These are phyloP conservation scores for Naegleria lovaniensis DNA, from an alignment of 208 protist genomes.

Conservation along the genomic window DNA sequence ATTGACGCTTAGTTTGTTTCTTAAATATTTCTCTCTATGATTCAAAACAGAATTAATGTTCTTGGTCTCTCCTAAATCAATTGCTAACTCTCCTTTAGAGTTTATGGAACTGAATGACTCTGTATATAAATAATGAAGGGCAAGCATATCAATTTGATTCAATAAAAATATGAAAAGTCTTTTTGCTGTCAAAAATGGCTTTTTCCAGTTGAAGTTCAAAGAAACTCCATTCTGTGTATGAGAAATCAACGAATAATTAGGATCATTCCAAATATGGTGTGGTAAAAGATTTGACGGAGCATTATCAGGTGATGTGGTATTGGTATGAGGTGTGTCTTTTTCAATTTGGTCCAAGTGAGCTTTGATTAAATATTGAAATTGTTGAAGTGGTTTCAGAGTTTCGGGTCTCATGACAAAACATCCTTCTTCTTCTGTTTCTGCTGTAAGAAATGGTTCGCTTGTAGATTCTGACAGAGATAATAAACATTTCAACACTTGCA, in stretches of 20 bases:
- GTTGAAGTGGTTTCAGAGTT: background rate
- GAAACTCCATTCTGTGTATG: background rate
- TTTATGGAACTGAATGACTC: background rate
- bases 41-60: background rate
- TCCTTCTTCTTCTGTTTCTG: background rate
- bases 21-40: background rate
- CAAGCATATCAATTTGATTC: background rate
- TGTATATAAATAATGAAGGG: background rate
- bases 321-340: background rate
- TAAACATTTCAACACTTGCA: background rate
- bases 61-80: no score
- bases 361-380: background rate
- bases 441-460: background rate
- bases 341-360: background rate
- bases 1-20: background rate
- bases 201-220: background rate
- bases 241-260: background rate
- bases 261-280: background rate
- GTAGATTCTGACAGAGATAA: background rate
- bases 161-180: conserved; percentile 13
- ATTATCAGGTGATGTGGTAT: background rate
- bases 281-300: no score
- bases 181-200: background rate
- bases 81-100: background rate
- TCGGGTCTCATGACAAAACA: background rate